Conservation (phyloP, 495 filamentous ascomycete genomes). For the Bryoglossum gracile region DNA sequence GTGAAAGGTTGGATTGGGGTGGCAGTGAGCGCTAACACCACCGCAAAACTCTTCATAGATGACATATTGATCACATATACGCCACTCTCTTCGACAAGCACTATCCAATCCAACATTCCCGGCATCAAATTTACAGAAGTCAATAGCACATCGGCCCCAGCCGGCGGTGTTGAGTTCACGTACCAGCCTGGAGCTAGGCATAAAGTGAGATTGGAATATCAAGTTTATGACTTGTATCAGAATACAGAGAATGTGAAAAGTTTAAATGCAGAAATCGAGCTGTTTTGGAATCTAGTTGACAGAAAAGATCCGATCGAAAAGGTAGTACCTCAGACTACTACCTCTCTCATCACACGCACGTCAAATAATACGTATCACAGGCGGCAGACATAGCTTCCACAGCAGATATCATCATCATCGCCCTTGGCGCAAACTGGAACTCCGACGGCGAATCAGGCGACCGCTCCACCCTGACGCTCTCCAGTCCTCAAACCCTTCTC, state of each 20-base stretch:
- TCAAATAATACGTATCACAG: conserved; percentile 1
- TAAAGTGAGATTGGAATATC: conserved; percentile 37
- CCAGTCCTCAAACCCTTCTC: conserved; percentile 28
- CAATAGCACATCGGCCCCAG: conserved; percentile 27
- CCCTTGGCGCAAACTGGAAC: conserved; percentile 37
- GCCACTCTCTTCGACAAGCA: not conserved
- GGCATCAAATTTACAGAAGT: not conserved
- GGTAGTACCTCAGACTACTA: conserved; percentile 7
- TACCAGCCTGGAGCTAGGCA: conserved; percentile 30
- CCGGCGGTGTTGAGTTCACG: conserved; percentile 30
- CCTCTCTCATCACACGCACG: not conserved
- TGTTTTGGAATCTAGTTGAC: conserved; percentile 42
- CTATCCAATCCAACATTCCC: conserved; percentile 4
- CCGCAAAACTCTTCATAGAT: conserved; percentile 3
- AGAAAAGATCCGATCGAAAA: conserved; percentile 26
- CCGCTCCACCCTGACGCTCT: conserved; percentile 32
- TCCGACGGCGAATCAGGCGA: conserved; percentile 40
- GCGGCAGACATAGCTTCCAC: conserved; percentile 30
- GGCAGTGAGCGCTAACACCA: conserved; percentile 4
- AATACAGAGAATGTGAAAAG: conserved; percentile 34
- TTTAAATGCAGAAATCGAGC: conserved; percentile 35
- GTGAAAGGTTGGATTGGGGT: conserved; percentile 8
- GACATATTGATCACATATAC: not conserved
- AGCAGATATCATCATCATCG: conserved; percentile 35
- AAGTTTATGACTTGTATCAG: conserved; percentile 37